Conservation (phyloP, 805 yeast genomes). For the Candida krabiensis region DNA sequence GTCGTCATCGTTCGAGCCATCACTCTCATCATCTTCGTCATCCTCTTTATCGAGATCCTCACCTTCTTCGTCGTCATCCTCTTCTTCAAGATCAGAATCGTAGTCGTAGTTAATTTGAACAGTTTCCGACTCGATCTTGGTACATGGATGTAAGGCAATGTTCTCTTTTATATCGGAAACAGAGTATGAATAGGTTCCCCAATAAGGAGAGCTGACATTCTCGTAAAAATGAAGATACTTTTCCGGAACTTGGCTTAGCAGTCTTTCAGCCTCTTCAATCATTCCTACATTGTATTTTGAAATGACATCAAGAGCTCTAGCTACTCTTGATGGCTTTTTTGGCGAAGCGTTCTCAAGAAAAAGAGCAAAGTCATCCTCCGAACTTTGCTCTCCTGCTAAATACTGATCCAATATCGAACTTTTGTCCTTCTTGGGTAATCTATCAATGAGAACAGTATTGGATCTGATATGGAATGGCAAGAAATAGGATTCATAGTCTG, state of each 20-base stretch:
- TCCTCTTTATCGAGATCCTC: conserved; percentile 46
- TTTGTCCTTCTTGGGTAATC: conserved; percentile 1
- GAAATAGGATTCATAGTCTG: conserved; percentile 27
- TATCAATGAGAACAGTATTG: conserved; percentile 19
- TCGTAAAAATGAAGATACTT: conserved; percentile 40
- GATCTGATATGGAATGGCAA: conserved; percentile 31
- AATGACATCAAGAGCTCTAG: conserved; percentile 30
- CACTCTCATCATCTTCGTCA: conserved; percentile 53
- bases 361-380: conserved; percentile 11
- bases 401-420: conserved; percentile 13
- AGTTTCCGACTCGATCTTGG: conserved; percentile 22
- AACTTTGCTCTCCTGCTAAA: conserved; percentile 14
- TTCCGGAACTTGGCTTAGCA: conserved; percentile 35
- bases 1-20: conserved; percentile 36
- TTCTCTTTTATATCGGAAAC: conserved; percentile 28
- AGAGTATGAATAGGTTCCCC: conserved; percentile 33
- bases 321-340: neutral
- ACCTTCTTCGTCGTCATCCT: conserved; percentile 57
- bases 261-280: conserved; percentile 31
- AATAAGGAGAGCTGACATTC: conserved; percentile 37
- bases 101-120: conserved; percentile 35
- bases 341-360: conserved; percentile 4
- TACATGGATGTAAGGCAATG: conserved; percentile 24
- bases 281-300: conserved; percentile 33
- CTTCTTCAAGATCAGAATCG: conserved; percentile 36